phyloP scores from a whole-genome alignment of 73 alveolate genomes.

The Breviolum minutum region DNA sequence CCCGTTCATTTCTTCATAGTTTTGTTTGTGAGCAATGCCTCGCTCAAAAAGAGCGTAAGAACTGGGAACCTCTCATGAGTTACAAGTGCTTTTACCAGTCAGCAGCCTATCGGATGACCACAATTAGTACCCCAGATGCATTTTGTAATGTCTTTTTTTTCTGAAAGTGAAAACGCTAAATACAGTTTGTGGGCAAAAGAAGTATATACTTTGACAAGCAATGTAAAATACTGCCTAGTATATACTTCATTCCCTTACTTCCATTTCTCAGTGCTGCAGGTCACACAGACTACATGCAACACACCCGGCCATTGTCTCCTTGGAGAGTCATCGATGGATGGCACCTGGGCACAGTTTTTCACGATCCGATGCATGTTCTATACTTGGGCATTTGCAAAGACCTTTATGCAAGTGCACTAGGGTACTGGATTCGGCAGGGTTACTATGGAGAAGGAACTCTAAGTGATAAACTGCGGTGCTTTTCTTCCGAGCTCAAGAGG shows the following conservation, averaged over 20 bases:
- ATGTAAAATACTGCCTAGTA: too few relatives aligned
- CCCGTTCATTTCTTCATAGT: neutral
- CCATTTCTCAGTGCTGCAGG: neutral
- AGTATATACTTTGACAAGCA: too few relatives aligned
- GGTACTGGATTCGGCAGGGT: neutral
- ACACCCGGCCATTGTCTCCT: neutral
- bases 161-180: neutral
- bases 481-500: neutral
- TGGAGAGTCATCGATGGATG: constrained; percentile 11
- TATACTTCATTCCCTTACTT: too few relatives aligned
- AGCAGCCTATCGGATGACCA: neutral
- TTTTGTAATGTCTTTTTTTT: neutral
- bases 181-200: too few relatives aligned
- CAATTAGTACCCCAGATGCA: neutral
- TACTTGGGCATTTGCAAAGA: constrained; percentile 44
- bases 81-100: neutral
- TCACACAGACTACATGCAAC: neutral
- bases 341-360: neutral
- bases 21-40: constrained; percentile 20
- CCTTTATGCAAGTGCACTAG: neutral
- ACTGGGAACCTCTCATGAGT: neutral
- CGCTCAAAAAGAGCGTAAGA: neutral
- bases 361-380: constrained; percentile 25
- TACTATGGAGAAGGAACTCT: neutral
- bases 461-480: neutral